Evolutionary conservation across 371 early-diverging fungal species (phyloP), one percentile per base, ranked within the genome.

Genomic region (Syncephalis plumigaleata): DNA sequence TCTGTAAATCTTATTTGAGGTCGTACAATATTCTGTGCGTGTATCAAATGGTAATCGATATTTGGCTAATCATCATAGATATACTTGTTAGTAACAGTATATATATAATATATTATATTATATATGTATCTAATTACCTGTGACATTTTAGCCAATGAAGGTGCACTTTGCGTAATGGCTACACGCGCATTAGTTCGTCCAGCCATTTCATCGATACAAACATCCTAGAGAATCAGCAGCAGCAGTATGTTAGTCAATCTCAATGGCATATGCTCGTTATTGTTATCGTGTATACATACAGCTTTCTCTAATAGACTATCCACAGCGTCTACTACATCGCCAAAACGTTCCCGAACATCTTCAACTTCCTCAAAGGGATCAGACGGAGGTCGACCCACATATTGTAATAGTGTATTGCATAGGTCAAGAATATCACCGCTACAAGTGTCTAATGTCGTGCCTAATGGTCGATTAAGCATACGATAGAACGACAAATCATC

Each of bases 1-100:
- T 91, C 95, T 36, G 74, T 70, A 55, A 96, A 96, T 22, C 65
- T 64, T 36, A 87, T 56, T 63, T 96, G 97, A 42, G 97, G 95
- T 21, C 89, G 69, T 21, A 73, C 62, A 38, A 88, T 75, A 51
- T 82, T 76, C 36, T 70, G 69, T 0, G 87, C 85, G 44, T 86
- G 82, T 36, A 86, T 65, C 43, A 79, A 51, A 39, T 67, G 73
- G 54, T 64, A 65, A 5, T 73, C 73, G 8, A 67, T 47, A 23
- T 64, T 62, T 46, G 63, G 64, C 48, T 44, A 52, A 23, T 42
- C 40, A 11, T 16, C 46, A 38, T n/a, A n/a, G n/a, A n/a, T n/a
- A n/a, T n/a, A n/a, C n/a, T n/a, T n/a, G n/a, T n/a, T n/a, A n/a
- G n/a, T n/a, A n/a, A n/a, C n/a, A n/a, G n/a, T n/a, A n/a, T n/a